Evolutionary conservation across 495 filamentous ascomycete species (phyloP).

Genomic region (Achaetomiella virescens): DNA sequence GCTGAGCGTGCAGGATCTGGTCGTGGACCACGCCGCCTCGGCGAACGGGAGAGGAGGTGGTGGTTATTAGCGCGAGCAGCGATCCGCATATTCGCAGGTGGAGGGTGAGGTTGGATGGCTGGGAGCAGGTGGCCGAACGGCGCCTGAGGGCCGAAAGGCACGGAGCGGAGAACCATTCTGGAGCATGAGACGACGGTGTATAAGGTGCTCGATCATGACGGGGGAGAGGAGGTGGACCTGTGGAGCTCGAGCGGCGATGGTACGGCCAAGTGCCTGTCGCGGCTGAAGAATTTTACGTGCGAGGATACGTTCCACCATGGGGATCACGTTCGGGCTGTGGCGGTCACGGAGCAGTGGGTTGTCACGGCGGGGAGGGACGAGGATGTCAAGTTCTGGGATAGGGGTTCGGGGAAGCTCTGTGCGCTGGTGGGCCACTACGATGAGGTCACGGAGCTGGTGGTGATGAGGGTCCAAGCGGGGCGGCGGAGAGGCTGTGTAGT

Average conservation of each 20-base stretch:
- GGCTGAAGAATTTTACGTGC: slow-evolving; percentile 56
- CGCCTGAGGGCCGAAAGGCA: slow-evolving; percentile 30
- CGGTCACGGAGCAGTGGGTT: slow-evolving; percentile 70
- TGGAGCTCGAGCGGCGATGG: slow-evolving; percentile 91
- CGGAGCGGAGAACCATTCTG: slow-evolving; percentile 54
- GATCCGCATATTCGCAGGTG: slow-evolving; percentile 79
- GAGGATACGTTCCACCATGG: slow-evolving; percentile 73
- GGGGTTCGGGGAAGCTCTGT: slow-evolving; percentile 63
- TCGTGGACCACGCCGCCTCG: slow-evolving; percentile 56
- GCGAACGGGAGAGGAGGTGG: slow-evolving; percentile 40
- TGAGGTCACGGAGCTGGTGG: slow-evolving; percentile 74
- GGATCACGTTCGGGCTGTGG: slow-evolving; percentile 81
- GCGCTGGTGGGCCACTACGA: slow-evolving; percentile 83
- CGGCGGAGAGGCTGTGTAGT: slow-evolving; percentile 53
- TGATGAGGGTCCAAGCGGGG: slow-evolving; percentile 44
- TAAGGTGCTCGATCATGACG: slow-evolving; percentile 52
- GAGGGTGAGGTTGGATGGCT: slow-evolving; percentile 44
- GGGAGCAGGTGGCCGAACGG: slow-evolving; percentile 42
- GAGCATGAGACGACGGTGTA: slow-evolving; percentile 90
- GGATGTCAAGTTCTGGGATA: slow-evolving; percentile 84
- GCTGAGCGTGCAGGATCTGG: slow-evolving; percentile 68
- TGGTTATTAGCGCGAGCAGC: slow-evolving; percentile 72
- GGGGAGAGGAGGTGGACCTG: slow-evolving; percentile 58
- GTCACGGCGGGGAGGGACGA: slow-evolving; percentile 88
- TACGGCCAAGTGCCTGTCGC: slow-evolving; percentile 65